A percentile compares a stretch with the other conserved stretches of the same genome.
These are phyloP conservation scores for Talaromyces sp. DNA, from an alignment of 2,329 filamentous ascomycete genomes.

Conservation along the genomic window DNA sequence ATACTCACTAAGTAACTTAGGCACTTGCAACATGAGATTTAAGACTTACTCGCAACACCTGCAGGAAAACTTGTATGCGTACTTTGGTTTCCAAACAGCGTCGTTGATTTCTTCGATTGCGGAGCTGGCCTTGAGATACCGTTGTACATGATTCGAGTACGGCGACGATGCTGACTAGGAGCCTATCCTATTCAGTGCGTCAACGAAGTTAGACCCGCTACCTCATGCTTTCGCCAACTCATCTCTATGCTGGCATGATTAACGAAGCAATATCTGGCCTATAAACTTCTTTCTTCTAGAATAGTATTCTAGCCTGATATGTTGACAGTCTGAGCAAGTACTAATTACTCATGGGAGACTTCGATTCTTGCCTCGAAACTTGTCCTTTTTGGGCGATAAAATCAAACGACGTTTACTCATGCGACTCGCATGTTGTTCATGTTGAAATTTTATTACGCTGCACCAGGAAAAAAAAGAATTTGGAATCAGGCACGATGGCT, in stretches of 20 bases:
- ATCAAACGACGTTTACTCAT: background rate
- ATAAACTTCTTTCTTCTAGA: background rate
- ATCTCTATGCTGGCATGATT: constrained; percentile 13
- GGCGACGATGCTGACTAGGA: background rate
- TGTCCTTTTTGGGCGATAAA: background rate
- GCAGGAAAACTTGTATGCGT: background rate
- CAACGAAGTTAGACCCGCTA: constrained; percentile 13
- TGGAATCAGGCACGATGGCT: background rate
- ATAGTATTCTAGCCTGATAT: background rate
- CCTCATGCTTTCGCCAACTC: constrained; percentile 16
- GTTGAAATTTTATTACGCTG: background rate
- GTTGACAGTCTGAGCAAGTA: background rate
- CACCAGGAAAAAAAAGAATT: background rate
- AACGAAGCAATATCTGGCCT: background rate
- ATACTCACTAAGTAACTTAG: background rate
- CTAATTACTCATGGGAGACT: background rate
- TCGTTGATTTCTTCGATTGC: background rate
- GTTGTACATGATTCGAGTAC: background rate
- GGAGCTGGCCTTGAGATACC: background rate
- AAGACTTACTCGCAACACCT: background rate
- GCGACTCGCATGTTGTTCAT: background rate
- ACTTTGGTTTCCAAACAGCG: background rate
- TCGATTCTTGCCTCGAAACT: background rate
- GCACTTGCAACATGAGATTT: background rate
- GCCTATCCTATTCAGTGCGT: background rate